Evolutionary conservation across 106 monocot genomes (phyloP), one percentile per base, ranked within the genome.

Genomic region (Phalaenopsis equestris): DNA sequence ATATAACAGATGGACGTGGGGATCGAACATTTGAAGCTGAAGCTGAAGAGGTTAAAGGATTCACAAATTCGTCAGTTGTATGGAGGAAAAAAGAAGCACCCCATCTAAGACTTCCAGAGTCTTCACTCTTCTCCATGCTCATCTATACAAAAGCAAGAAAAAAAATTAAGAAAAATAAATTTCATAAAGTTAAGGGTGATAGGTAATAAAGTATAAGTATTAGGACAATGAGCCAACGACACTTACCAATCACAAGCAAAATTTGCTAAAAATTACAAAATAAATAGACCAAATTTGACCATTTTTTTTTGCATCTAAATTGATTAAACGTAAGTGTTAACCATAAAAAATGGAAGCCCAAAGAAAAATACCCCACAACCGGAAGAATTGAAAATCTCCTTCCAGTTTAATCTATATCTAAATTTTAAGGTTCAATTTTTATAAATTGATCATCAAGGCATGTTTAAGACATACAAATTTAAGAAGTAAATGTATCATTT

Each of bases 1-100:
- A 95, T 42, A 99, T 85, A 49, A 90, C 83, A 36, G 94, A 88
- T 24, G 98, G 92, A 19, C 94, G 92, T 77, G 87, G 75, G 42
- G 90, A 90, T 42, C 82, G 85, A 75, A 83, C 81, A 75, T 85
- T 82, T 84, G 89, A 67, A 68, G 87, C 84, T 75, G 93, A 91
- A 84, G 89, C 83, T 41, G 89, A 89, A 75, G 92, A 81, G 38
- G 87, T 82, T 81, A 96, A 81, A 46, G 79, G 84, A 74, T 79
- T 89, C 48, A 78, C 87, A 81, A 86, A 88, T 77, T 91, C 94
- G 84, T 93, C 91, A 65, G 84, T 95, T 61, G 90, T 88, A 80
- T 94, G 94, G 55, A 81, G 86, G 67, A 90, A 83, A 36, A 84
- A 80, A 42, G 89, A 89, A 84, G 86, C 41, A 83, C 72, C 83